phyloP scores from a whole-genome alignment of 805 yeast genomes.

The Brettanomyces custersianus region DNA sequence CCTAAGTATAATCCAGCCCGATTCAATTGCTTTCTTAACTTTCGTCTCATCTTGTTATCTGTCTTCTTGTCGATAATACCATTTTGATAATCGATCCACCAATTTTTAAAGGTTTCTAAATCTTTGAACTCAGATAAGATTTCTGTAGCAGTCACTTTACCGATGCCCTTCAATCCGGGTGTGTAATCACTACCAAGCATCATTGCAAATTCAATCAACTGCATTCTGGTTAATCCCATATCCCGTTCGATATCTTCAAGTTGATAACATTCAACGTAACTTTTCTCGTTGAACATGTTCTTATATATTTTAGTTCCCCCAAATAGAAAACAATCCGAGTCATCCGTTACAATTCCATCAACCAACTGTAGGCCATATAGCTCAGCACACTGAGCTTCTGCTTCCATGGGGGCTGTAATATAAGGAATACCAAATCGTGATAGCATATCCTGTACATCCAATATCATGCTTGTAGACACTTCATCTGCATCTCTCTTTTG shows the following conservation, averaged over 20 bases:
- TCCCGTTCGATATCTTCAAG: constrained; percentile 47
- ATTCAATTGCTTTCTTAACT: constrained; percentile 46
- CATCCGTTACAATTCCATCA: constrained; percentile 95
- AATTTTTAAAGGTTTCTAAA: constrained; percentile 33
- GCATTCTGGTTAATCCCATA: constrained; percentile 54
- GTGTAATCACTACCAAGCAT: constrained; percentile 93
- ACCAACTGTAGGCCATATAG: constrained; percentile 60
- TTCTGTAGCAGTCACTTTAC: constrained; percentile 90
- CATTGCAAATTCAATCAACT: constrained; percentile 72
- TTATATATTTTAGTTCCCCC: constrained; percentile 82
- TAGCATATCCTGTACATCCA: constrained; percentile 83
- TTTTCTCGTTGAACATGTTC: constrained; percentile 90
- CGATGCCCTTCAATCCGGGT: constrained; percentile 84
- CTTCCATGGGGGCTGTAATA: constrained; percentile 96
- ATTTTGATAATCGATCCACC: constrained; percentile 47
- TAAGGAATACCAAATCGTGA: constrained; percentile 90
- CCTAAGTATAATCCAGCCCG: constrained; percentile 38
- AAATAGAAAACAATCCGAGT: constrained; percentile 90
- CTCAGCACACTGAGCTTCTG: constrained; percentile 97
- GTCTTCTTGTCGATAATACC: constrained; percentile 29
- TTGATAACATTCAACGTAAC: constrained; percentile 80
- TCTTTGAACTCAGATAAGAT: constrained; percentile 72
- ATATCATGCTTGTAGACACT: constrained; percentile 77
- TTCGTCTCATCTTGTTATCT: constrained; percentile 44
- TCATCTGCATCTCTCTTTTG: constrained; percentile 86